Evolutionary conservation across 176 grass and related monocot genomes (phyloP).

Genomic region (Eremochloa ophiuroides): DNA sequence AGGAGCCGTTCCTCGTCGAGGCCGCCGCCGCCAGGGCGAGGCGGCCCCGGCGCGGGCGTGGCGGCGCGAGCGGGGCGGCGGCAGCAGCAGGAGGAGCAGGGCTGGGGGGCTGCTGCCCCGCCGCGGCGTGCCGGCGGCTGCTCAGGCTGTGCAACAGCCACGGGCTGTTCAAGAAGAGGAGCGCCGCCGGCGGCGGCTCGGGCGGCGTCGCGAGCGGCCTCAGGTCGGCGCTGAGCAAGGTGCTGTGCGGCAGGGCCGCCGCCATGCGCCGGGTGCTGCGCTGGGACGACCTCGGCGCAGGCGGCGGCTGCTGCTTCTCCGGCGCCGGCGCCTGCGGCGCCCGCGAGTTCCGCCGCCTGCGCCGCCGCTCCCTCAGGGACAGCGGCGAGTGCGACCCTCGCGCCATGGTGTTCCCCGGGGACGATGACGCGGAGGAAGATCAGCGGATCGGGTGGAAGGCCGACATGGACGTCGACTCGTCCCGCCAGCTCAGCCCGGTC

Average conservation of each 20-base stretch:
- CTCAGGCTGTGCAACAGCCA: slow-evolving; percentile 53
- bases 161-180: slow-evolving; percentile 51
- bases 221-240: slow-evolving; percentile 30
- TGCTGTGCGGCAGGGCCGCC: slow-evolving; percentile 30
- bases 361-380: slow-evolving; percentile 22
- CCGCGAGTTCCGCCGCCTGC: slow-evolving; percentile 52
- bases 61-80: background rate
- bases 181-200: background rate
- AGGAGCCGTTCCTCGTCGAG: slow-evolving; percentile 93
- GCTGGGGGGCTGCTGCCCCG: slow-evolving; percentile 4
- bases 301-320: slow-evolving; percentile 13
- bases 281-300: slow-evolving; percentile 30
- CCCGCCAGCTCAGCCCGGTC: slow-evolving; percentile 82
- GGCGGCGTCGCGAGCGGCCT: background rate
- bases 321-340: background rate
- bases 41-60: slow-evolving; percentile 1
- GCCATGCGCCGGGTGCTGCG: slow-evolving; percentile 25
- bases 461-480: slow-evolving; percentile 40
- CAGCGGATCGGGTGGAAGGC: slow-evolving; percentile 29
- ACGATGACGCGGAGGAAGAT: background rate
- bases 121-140: slow-evolving; percentile 45
- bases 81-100: background rate
- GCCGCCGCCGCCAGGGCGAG: background rate
- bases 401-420: slow-evolving; percentile 19
- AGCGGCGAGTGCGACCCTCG: slow-evolving; percentile 36